Conservation (phyloP, 768 basidiomycete species). For the Boletus subcaerulescens region DNA sequence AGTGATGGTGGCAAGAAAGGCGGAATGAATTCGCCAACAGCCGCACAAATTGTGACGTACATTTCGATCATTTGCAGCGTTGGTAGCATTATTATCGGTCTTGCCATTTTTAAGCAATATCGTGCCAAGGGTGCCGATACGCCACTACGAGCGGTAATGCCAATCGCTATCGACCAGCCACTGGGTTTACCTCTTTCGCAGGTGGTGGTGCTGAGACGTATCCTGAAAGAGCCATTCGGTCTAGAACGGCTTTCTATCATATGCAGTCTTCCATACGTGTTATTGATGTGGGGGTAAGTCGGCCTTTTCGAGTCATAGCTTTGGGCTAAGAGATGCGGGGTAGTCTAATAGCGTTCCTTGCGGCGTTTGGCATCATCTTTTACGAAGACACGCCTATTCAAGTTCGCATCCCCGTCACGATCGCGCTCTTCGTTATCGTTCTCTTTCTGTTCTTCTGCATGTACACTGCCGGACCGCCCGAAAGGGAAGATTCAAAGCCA, state of each 20-base stretch:
- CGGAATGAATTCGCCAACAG: slow-evolving; percentile 8
- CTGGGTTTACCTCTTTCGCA: slow-evolving; percentile 5
- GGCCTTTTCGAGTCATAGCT: neutral
- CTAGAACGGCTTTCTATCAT: slow-evolving; percentile 38
- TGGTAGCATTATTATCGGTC: slow-evolving; percentile 31
- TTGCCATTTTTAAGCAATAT: slow-evolving; percentile 32
- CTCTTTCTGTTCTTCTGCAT: slow-evolving; percentile 31
- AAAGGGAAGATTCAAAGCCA: slow-evolving; percentile 11
- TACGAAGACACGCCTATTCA: slow-evolving; percentile 23
- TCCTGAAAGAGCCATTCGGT: slow-evolving; percentile 25
- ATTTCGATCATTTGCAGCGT: slow-evolving; percentile 28
- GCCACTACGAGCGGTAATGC: slow-evolving; percentile 26
- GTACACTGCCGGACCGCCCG: slow-evolving; percentile 19
- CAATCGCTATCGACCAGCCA: neutral
- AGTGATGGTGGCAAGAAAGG: neutral
- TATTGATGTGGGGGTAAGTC: slow-evolving; percentile 40
- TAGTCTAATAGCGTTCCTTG: slow-evolving; percentile 37
- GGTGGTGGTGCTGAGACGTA: slow-evolving; percentile 27
- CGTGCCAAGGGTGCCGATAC: slow-evolving; percentile 32
- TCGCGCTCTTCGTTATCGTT: slow-evolving; percentile 21
- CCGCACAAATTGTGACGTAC: slow-evolving; percentile 26
- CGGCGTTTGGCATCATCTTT: slow-evolving; percentile 30
- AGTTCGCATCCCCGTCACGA: slow-evolving; percentile 28
- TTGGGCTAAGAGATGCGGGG: neutral
- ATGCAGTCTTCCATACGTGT: slow-evolving; percentile 40